Percentiles rank a stretch among this genome's conserved stretches.
Evolutionary conservation across 2,329 filamentous ascomycete species (phyloP).

Genomic region (Verticillium zaregamsianum): DNA sequence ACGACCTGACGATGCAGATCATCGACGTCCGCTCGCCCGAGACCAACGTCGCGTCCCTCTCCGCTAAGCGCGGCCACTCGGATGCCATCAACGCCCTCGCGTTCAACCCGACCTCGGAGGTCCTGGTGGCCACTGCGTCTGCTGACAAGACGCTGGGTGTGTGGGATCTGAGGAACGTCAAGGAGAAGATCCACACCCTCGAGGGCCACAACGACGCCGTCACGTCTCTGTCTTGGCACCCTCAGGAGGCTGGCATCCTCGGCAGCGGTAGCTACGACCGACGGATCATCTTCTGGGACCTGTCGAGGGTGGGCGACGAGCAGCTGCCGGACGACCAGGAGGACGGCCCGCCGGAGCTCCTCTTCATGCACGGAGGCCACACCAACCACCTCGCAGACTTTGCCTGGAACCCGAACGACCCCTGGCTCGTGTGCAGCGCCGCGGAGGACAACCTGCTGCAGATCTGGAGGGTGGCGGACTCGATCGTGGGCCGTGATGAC

Average conservation of each 20-base stretch:
- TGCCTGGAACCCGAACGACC: slow-evolving; percentile 94
- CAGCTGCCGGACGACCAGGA: slow-evolving; percentile 93
- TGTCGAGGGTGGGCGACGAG: slow-evolving; percentile 87
- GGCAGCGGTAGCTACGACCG: slow-evolving; percentile 92
- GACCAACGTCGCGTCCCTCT: slow-evolving; percentile 63
- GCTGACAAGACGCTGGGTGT: slow-evolving; percentile 93
- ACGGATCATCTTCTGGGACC: slow-evolving; percentile 93
- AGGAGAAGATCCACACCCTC: slow-evolving; percentile 82
- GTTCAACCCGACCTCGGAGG: slow-evolving; percentile 90
- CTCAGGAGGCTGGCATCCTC: slow-evolving; percentile 80
- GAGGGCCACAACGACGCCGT: slow-evolving; percentile 87
- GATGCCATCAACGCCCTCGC: slow-evolving; percentile 96
- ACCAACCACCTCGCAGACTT: slow-evolving; percentile 97
- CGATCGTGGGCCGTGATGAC: slow-evolving; percentile 74
- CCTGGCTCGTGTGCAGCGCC: slow-evolving; percentile 93
- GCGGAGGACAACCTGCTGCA: slow-evolving; percentile 97
- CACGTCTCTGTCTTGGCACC: slow-evolving; percentile 92
- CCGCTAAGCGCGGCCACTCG: slow-evolving; percentile 69
- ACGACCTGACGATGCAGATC: slow-evolving; percentile 90
- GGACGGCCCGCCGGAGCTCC: slow-evolving; percentile 90
- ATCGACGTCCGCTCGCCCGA: slow-evolving; percentile 74
- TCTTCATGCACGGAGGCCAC: slow-evolving; percentile 99
- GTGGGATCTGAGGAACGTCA: slow-evolving; percentile 91
- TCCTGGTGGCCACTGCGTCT: slow-evolving; percentile 85
- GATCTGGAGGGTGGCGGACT: slow-evolving; percentile 84